phyloP scores from a whole-genome alignment of 164 flowering plant genomes.

The Vitis cinerea region DNA sequence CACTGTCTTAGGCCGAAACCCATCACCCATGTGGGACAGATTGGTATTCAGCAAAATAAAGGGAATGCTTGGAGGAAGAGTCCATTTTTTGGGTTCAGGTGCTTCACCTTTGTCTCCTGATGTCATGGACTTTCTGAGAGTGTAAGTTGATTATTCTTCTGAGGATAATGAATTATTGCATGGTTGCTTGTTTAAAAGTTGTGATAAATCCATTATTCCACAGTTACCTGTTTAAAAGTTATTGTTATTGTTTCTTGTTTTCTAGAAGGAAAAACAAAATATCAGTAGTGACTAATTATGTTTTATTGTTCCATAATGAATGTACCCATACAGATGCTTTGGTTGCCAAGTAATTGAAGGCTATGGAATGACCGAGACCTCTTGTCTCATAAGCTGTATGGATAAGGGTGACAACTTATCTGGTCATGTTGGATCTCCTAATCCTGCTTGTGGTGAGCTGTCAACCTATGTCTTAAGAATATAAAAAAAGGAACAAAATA shows the following conservation, averaged over 20 bases:
- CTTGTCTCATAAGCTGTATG: conserved; percentile 74
- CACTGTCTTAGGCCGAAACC: conserved; percentile 57
- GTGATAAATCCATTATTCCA: too few species aligned
- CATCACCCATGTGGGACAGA: conserved; percentile 95
- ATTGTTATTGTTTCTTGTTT: too few species aligned
- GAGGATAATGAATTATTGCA: too few species aligned
- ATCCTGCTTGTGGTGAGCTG: conserved; percentile 85
- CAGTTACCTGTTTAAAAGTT: too few species aligned
- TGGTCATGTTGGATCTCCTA: conserved; percentile 98
- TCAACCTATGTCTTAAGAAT: not conserved
- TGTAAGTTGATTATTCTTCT: conserved; percentile 56
- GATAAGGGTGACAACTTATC: conserved; percentile 58
- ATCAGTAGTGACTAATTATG: not conserved
- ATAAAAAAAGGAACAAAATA: too few species aligned
- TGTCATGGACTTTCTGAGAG: conserved; percentile 84
- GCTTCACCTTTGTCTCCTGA: conserved; percentile 99
- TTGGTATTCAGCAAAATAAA: conserved; percentile 92
- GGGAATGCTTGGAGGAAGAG: conserved; percentile 88
- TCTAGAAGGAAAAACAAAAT: too few species aligned
- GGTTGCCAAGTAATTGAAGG: conserved; percentile 83
- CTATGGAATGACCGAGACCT: conserved; percentile 97
- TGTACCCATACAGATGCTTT: conserved; percentile 65
- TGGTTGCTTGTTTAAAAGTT: too few species aligned
- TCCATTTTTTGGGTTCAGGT: conserved; percentile 80
- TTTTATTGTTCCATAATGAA: not conserved